Conservation (phyloP, 2,329 filamentous ascomycete genomes). For the Sporothrix brunneoviolacea region DNA sequence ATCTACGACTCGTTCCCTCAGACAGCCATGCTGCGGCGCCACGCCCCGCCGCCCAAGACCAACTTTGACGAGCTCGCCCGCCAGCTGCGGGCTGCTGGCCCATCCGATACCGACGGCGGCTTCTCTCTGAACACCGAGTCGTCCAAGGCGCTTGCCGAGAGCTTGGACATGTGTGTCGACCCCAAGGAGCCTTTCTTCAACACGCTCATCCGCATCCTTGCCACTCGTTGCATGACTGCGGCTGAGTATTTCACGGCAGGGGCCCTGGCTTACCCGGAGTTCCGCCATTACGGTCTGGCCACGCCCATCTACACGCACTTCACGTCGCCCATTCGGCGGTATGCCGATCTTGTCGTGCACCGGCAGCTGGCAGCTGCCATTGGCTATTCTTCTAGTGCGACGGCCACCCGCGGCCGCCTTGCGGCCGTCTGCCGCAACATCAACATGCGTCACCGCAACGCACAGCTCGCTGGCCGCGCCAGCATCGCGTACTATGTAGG, state of each 20-base stretch:
- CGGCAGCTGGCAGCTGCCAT: conserved; percentile 87
- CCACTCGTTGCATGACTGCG: conserved; percentile 97
- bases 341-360: conserved; percentile 82
- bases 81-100: conserved; percentile 64
- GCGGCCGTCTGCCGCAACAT: conserved; percentile 97
- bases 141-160: conserved; percentile 88
- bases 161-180: conserved; percentile 78
- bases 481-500: conserved; percentile 98
- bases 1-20: conserved; percentile 91
- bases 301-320: conserved; percentile 98
- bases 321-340: conserved; percentile 92
- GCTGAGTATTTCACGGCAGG: conserved; percentile 98
- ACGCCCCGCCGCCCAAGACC: conserved; percentile 84
- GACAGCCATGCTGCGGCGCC: conserved; percentile 86
- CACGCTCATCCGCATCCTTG: conserved; percentile 93
- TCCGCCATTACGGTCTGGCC: conserved; percentile 93
- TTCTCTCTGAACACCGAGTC: conserved; percentile 77
- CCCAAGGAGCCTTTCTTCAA: conserved; percentile 89
- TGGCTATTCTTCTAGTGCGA: conserved; percentile 80
- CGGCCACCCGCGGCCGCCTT: conserved; percentile 75
- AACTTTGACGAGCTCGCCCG: conserved; percentile 94
- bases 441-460: conserved; percentile 94
- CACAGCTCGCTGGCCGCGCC: conserved; percentile 87
- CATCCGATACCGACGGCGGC: conserved; percentile 45
- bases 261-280: conserved; percentile 86